Conservation (phyloP, 2,329 filamentous ascomycete species). For the Phaeosphaeria sp. region DNA sequence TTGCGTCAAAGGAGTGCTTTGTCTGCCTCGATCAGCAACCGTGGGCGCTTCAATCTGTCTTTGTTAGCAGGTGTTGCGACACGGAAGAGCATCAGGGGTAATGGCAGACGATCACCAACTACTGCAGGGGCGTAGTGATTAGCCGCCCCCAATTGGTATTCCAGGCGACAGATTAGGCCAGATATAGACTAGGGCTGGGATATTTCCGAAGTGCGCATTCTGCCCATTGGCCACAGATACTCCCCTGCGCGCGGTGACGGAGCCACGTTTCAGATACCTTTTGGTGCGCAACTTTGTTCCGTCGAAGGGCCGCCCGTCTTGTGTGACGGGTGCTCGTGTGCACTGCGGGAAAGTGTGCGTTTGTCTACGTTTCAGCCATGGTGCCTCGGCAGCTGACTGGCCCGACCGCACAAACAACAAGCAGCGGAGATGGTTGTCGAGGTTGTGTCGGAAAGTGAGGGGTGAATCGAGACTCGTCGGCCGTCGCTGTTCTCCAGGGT, state of each 20-base stretch:
- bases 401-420: constrained; percentile 7
- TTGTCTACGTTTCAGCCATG: constrained; percentile 23
- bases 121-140: constrained; percentile 26
- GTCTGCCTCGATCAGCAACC: constrained; percentile 7
- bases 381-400: constrained; percentile 21
- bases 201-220: constrained; percentile 5
- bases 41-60: constrained; percentile 25
- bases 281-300: constrained; percentile 21
- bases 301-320: constrained; percentile 11
- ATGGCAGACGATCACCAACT: constrained; percentile 24
- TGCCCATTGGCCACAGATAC: constrained; percentile 19
- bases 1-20: constrained; percentile 9
- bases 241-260: constrained; percentile 13
- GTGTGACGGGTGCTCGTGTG: background rate
- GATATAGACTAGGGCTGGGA: constrained; percentile 15
- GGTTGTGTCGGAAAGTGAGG: constrained; percentile 21
- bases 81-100: constrained; percentile 30
- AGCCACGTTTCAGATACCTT: constrained; percentile 29
- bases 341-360: constrained; percentile 10
- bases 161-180: constrained; percentile 21
- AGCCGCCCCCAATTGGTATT: constrained; percentile 24
- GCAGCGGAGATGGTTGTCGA: constrained; percentile 19
- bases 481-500: constrained; percentile 8
- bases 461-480: constrained; percentile 25
- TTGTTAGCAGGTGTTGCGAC: constrained; percentile 20